These are phyloP conservation scores for Ogataea pini DNA, from an alignment of 805 yeast species.

Conservation along the genomic window DNA sequence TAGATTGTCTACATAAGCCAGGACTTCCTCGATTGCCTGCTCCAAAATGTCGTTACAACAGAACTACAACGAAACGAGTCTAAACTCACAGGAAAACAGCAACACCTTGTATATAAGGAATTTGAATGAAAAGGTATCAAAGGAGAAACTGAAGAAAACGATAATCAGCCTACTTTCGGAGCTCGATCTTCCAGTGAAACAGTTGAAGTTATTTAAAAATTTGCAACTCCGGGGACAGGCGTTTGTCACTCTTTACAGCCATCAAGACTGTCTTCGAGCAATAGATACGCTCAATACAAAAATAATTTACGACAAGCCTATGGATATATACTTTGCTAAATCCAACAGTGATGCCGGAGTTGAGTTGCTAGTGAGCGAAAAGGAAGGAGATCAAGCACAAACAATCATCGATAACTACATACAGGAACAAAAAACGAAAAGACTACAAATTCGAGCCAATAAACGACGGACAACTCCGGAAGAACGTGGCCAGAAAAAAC, in stretches of 20 bases:
- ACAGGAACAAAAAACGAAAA: slow-evolving; percentile 20
- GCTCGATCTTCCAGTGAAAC: slow-evolving; percentile 45
- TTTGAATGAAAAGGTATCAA: slow-evolving; percentile 66
- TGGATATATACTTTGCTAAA: slow-evolving; percentile 47
- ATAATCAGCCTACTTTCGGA: slow-evolving; percentile 46
- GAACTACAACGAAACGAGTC: background rate
- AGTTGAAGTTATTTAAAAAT: slow-evolving; percentile 58
- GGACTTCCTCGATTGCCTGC: no score
- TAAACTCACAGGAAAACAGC: slow-evolving; percentile 16
- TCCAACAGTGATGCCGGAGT: slow-evolving; percentile 44
- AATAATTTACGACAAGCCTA: slow-evolving; percentile 47
- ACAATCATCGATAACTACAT: slow-evolving; percentile 26
- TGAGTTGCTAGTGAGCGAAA: slow-evolving; percentile 6
- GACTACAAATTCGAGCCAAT: slow-evolving; percentile 24
- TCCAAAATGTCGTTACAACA: no score
- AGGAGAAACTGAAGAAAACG: slow-evolving; percentile 47
- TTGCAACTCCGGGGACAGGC: slow-evolving; percentile 82
- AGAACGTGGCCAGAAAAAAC: slow-evolving; percentile 14
- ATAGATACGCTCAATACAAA: slow-evolving; percentile 42
- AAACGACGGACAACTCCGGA: slow-evolving; percentile 27
- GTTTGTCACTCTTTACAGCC: slow-evolving; percentile 56
- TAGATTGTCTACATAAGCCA: no score
- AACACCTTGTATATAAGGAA: slow-evolving; percentile 62
- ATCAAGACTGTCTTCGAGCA: slow-evolving; percentile 47
- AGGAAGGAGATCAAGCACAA: slow-evolving; percentile 8